Evolutionary conservation across 129 eudicot genomes (phyloP), one percentile per base, ranked within the genome.

Genomic region (Pittosporum tobira): DNA sequence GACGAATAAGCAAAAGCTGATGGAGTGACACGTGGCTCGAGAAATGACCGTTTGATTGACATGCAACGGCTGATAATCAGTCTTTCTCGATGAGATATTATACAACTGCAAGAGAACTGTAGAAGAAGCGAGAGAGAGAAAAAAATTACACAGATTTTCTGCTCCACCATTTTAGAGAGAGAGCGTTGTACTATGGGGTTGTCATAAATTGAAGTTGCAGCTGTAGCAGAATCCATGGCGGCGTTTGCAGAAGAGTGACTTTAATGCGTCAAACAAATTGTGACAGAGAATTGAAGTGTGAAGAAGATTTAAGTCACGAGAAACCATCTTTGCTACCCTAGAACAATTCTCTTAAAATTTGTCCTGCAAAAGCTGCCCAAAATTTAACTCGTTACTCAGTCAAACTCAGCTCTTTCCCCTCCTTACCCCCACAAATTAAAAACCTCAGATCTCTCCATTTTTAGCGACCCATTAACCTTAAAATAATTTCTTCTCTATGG

Each of bases 181-280:
- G 18, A 65, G 24, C 25, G 25, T 46, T 13, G 44, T n/a, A 51
- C 51, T 36, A 25, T 27, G 61, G 65, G 55, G 31, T 59, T 62
- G 72, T 70, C 72, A 71, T 79, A 66, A 81, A 85, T 73, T 59
- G 77, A 76, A 75, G 78, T 29, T 72, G 70, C 72, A 65, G 78
- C 34, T 15, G 61, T 8, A 54, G 60, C 61, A 56, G 51, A 16
- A 31, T 44, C 93, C 65, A 68, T 75, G 97, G 95, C 97, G 97
- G 97, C 97, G 88, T 75, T 73, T 75, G 82, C 88, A 81, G 88
- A 70, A 47, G 57, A 64, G 78, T 73, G 81, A 78, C 67, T 84
- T 84, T 76, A 72, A 67, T 84, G 90, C 80, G 51, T 40, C 80
- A 18, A 54, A 75, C 44, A 51, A 34, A 30, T 34, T 12, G 28